Evolutionary conservation across 2,329 filamentous ascomycete genomes (phyloP).

Genomic region (Colletotrichum plurivorum): DNA sequence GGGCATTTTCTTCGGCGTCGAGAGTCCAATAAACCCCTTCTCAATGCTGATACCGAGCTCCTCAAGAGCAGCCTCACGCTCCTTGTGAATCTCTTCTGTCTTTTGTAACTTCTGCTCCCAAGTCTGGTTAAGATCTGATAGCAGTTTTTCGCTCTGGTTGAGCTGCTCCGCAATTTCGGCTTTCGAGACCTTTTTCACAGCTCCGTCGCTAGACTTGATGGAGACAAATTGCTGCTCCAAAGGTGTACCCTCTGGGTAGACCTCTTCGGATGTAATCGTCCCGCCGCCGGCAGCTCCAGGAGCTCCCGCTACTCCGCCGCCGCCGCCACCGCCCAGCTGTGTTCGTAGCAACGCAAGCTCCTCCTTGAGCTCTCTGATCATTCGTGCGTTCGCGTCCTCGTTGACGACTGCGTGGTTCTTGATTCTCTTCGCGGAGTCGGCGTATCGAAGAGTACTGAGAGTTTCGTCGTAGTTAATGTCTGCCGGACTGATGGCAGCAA

Average conservation of each 20-base stretch:
- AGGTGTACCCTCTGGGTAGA: constrained; percentile 93
- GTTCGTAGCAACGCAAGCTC: constrained; percentile 88
- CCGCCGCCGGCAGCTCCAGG: constrained; percentile 58
- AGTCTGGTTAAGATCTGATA: constrained; percentile 96
- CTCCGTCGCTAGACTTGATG: constrained; percentile 88
- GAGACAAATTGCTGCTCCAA: constrained; percentile 97
- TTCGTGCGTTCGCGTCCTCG: constrained; percentile 97
- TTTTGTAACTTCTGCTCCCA: constrained; percentile 98
- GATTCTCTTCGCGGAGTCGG: constrained; percentile 97
- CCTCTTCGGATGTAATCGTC: constrained; percentile 76
- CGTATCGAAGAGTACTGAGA: constrained; percentile 93
- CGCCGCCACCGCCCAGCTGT: constrained; percentile 78
- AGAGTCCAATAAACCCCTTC: constrained; percentile 95
- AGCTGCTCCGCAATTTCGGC: constrained; percentile 98
- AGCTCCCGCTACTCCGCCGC: constrained; percentile 57
- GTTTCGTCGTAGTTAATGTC: constrained; percentile 99
- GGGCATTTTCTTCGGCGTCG: constrained; percentile 98
- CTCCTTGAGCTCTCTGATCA: constrained; percentile 98
- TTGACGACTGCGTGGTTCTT: constrained; percentile 99
- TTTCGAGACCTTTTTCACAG: constrained; percentile 95
- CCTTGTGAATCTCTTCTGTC: constrained; percentile 97
- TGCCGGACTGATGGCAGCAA: constrained; percentile 96
- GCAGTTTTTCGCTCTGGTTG: constrained; percentile 95
- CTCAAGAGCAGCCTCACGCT: constrained; percentile 93
- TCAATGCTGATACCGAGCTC: constrained; percentile 99